Evolutionary conservation across 257 asterid species (phyloP), one percentile per base, ranked within the genome.

Genomic region (Jacaranda mimosifolia): DNA sequence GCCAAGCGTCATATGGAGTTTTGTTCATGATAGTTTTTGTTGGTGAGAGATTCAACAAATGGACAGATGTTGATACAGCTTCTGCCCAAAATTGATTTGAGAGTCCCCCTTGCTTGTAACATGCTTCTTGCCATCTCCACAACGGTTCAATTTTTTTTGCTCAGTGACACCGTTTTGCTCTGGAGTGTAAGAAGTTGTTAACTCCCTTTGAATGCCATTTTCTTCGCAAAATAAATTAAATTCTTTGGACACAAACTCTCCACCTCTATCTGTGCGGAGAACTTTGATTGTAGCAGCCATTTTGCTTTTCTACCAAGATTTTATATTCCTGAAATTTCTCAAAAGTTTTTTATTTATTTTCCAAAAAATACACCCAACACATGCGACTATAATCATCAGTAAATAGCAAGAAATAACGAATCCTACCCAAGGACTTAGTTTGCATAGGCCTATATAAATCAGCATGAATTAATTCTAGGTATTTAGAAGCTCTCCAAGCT

Each of bases 121-220:
- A 46, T 48, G 38, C 75, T 68, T 51, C 83, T 4, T 1, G 46
- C 60, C 80, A 85, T 75, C 3, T 79, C 77, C 5, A 81, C 75
- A 9, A 84, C 9, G 3, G 60, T 82, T 6, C 42, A 19, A 68
- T 85, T 81, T 3, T 26, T n/a, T 72, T 14, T 64, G 4, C 10
- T 80, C 82, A 0, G 62, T 70, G 0, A 68, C 51, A 2, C 82
- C 80, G 49, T 85, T 85, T 60, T 85, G 76, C 21, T 81, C n/a
- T 3, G 68, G 42, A 40, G 83, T 56, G 39, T 74, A 69, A 4
- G 76, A 43, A 3, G 74, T 12, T 5, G 64, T 80, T 17, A 70
- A 53, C 5, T 84, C 63, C 51, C 77, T 74, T 0, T 56, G n/a
- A 19, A 78, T 74, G 3, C 77, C 81, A n/a, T 72, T 26, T 13